These are phyloP conservation scores for Debaryomycetaceae sp. DNA, from an alignment of 1,139 yeast genomes.

Conservation along the genomic window DNA sequence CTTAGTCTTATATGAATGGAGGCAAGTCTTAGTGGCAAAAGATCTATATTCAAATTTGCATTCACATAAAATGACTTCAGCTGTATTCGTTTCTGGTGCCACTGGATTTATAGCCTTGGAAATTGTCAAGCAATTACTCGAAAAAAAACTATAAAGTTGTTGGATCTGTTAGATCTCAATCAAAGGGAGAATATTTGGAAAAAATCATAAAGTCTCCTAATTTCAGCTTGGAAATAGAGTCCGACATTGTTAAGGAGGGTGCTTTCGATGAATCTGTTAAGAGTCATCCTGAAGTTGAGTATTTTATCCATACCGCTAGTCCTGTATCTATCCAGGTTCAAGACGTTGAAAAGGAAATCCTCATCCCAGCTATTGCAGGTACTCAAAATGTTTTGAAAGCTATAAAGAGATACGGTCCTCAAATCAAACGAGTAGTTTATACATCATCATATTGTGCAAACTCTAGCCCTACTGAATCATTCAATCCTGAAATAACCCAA, in stretches of 20 bases:
- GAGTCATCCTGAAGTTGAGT: constrained; percentile 24
- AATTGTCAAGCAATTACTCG: constrained; percentile 29
- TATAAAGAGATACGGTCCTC: constrained; percentile 20
- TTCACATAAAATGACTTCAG: constrained; percentile 1
- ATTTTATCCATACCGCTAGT: constrained; percentile 33
- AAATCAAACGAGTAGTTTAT: constrained; percentile 31
- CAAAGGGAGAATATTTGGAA: constrained; percentile 47
- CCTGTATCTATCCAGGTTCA: constrained; percentile 31
- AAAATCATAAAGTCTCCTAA: constrained; percentile 20
- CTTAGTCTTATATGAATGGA: no score
- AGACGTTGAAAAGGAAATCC: constrained; percentile 36
- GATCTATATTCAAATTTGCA: no score
- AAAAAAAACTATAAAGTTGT: constrained; percentile 51
- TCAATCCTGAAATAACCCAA: constrained; percentile 23
- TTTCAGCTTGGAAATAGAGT: constrained; percentile 34
- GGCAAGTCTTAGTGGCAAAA: no score
- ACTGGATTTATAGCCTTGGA: constrained; percentile 60
- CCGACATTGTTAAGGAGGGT: constrained; percentile 27
- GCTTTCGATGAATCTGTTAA: constrained; percentile 34
- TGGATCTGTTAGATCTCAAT: constrained; percentile 59
- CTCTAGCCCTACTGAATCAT: constrained; percentile 36
- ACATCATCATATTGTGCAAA: constrained; percentile 47
- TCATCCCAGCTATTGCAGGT: constrained; percentile 41
- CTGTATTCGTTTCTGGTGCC: constrained; percentile 54
- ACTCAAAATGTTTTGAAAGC: constrained; percentile 33